Base-by-base conservation (phyloP, 2,329 filamentous ascomycete species). In the Purpureocillium lavendulum region DNA sequence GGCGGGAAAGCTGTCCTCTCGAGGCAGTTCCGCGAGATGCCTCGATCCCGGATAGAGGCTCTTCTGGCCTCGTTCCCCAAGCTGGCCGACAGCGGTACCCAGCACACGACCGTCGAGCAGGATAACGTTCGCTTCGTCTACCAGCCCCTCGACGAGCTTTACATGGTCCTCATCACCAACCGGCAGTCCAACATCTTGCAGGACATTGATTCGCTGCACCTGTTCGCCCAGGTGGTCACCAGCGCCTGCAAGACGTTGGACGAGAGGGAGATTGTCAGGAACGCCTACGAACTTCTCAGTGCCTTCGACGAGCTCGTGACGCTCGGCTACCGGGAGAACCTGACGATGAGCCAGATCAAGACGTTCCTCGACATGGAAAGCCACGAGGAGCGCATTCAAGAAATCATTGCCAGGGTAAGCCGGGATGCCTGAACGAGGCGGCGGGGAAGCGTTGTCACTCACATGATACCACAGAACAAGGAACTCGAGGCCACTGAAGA, bases 111-210 rank as follows among this genome's bases (percentile, higher is more conserved):
- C 6, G 89, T 97, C 55, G 92, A 98, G 67, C 89, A 97, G 67
- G 94, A 98, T 71, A 97, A 95, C 70, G 92, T 98, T 58, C 90
- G 92, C 69, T 98, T 96, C 61, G 92, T 98, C 43, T 98, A 98
- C 73, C 92, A 98, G 64, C 94, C 92, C 44, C 77, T 98, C 49
- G 94, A 98, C 68, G 94, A 98, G 71, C 82, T 98, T 49, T 98
- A 98, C 77, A 97, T 98, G 80, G 90, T 98, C 50, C 80, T 98
- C 57, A 97, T 98, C 67, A 98, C 94, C 64, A 98, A 98, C 73
- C 85, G 88, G 55, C 92, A 97, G 72, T 97, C 90, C 64, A 98
- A 98, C 68, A 98, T 98, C 52, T 77, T 98, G 38, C 92, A 98
- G 69, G 92, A 98, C 65, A 98, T 98, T 64, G 92, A 97, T 67